A percentile compares a stretch with the other conserved stretches of the same genome.
Evolutionary conservation across 768 basidiomycete species (phyloP).

Genomic region (Boletus patriciae): DNA sequence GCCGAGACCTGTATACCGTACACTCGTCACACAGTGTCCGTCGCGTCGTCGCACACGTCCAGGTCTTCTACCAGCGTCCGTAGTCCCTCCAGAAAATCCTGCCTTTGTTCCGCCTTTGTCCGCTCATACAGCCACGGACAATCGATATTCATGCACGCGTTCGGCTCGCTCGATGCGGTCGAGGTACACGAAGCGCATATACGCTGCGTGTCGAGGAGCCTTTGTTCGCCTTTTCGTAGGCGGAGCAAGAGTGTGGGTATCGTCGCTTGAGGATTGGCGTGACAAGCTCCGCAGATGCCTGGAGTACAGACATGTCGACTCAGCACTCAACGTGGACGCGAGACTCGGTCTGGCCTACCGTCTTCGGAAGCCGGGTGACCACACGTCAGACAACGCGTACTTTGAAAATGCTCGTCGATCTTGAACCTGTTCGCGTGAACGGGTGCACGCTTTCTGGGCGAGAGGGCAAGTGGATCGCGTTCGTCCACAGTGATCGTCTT

Average conservation of each 20-base stretch:
- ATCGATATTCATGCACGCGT: conserved; percentile 80
- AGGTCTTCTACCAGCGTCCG: conserved; percentile 32
- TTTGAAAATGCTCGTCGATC: conserved; percentile 77
- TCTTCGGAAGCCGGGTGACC: conserved; percentile 49
- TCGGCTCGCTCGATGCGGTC: conserved; percentile 53
- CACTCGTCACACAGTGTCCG: conserved; percentile 4
- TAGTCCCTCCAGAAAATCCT: conserved; percentile 31
- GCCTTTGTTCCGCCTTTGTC: conserved; percentile 44
- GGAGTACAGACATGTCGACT: background rate
- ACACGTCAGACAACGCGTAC: conserved; percentile 70
- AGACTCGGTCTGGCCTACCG: conserved; percentile 39
- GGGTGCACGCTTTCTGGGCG: conserved; percentile 37
- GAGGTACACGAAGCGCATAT: conserved; percentile 74
- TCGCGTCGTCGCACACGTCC: conserved; percentile 8
- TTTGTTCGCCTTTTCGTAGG: conserved; percentile 53
- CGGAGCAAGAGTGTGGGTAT: conserved; percentile 57
- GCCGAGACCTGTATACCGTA: background rate
- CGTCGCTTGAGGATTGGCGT: conserved; percentile 48
- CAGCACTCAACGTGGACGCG: background rate
- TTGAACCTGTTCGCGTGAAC: conserved; percentile 41
- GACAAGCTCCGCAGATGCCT: conserved; percentile 72
- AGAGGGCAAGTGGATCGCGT: conserved; percentile 34
- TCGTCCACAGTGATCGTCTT: conserved; percentile 43
- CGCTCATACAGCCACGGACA: conserved; percentile 83
- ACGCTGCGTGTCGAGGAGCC: conserved; percentile 55